Evolutionary conservation across 1,139 yeast species (phyloP).

Genomic region (Yamadazyma diospyri): DNA sequence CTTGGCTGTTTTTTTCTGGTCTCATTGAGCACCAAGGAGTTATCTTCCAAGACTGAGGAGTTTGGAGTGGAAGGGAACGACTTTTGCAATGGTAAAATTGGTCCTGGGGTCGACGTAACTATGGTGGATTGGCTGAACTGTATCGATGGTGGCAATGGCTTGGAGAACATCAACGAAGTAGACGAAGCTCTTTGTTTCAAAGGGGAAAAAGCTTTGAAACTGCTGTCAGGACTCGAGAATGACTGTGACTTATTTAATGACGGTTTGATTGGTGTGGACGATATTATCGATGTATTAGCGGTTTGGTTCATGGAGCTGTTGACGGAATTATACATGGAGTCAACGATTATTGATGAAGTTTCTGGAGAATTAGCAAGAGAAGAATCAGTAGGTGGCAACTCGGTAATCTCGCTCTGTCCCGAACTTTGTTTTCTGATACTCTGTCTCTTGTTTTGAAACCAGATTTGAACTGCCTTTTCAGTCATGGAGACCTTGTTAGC

Average conservation of each 20-base stretch:
- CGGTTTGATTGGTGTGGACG: conserved; percentile 23
- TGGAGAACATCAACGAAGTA: conserved; percentile 9
- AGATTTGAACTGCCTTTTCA: conserved; percentile 95
- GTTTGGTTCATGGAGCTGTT: conserved; percentile 8
- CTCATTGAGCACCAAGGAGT: conserved; percentile 21
- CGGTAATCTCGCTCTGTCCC: conserved; percentile 42
- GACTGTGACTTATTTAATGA: conserved; percentile 25
- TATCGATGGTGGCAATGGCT: conserved; percentile 9
- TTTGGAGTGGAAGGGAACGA: conserved; percentile 16
- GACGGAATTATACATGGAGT: conserved; percentile 4
- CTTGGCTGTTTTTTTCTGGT: conserved; percentile 40
- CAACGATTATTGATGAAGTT: not conserved
- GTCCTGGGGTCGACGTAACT: conserved; percentile 1
- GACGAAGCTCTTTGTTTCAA: conserved; percentile 22
- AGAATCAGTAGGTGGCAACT: conserved; percentile 34
- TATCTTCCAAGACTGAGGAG: conserved; percentile 18
- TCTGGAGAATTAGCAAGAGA: conserved; percentile 7
- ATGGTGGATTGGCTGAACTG: conserved; percentile 8
- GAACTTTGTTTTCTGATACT: conserved; percentile 56
- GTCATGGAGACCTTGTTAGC: conserved; percentile 83
- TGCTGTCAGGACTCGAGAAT: conserved; percentile 20
- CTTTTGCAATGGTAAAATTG: not conserved
- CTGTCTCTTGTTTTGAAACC: conserved; percentile 97
- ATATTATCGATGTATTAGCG: conserved; percentile 15
- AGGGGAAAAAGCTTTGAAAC: conserved; percentile 20